phyloP scores from a whole-genome alignment of 1,284 basidiomycete species.

The Lignosus rhinocerotis region DNA sequence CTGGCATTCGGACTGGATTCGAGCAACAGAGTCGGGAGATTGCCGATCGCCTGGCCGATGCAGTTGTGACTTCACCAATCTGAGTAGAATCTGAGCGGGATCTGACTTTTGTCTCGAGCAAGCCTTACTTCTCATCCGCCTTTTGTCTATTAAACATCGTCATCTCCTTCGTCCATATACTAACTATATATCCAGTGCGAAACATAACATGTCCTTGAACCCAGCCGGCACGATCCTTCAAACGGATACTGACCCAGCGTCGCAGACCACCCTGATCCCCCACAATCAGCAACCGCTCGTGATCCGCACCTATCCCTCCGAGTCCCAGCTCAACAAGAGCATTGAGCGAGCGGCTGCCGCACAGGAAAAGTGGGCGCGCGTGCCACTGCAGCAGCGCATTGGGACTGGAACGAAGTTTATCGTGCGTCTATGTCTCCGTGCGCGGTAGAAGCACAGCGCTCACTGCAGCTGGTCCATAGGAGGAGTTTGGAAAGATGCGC shows the following conservation, averaged over 20 bases:
- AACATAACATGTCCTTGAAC: slow-evolving; percentile 6
- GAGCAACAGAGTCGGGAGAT: background rate
- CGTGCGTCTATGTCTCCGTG: slow-evolving; percentile 41
- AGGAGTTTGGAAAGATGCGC: slow-evolving; percentile 72
- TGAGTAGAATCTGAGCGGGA: too few species aligned
- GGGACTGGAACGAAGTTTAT: slow-evolving; percentile 77
- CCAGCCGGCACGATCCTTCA: slow-evolving; percentile 6
- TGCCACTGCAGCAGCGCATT: slow-evolving; percentile 71
- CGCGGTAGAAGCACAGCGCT: background rate
- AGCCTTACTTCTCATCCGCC: background rate
- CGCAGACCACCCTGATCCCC: slow-evolving; percentile 70
- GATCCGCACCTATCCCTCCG: slow-evolving; percentile 56
- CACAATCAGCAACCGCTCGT: slow-evolving; percentile 65
- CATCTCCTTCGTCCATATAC: background rate
- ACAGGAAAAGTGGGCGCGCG: slow-evolving; percentile 73
- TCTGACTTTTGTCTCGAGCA: background rate
- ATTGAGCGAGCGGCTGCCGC: slow-evolving; percentile 63
- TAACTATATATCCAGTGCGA: background rate
- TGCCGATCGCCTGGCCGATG: background rate
- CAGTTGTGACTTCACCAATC: background rate
- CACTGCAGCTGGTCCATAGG: slow-evolving; percentile 41
- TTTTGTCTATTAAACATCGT: background rate
- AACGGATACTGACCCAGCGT: slow-evolving; percentile 12
- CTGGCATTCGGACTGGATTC: too few species aligned
- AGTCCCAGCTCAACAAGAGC: slow-evolving; percentile 56